These are phyloP conservation scores for Peziza echinospora DNA, from an alignment of 495 filamentous ascomycete species.

Conservation along the genomic window DNA sequence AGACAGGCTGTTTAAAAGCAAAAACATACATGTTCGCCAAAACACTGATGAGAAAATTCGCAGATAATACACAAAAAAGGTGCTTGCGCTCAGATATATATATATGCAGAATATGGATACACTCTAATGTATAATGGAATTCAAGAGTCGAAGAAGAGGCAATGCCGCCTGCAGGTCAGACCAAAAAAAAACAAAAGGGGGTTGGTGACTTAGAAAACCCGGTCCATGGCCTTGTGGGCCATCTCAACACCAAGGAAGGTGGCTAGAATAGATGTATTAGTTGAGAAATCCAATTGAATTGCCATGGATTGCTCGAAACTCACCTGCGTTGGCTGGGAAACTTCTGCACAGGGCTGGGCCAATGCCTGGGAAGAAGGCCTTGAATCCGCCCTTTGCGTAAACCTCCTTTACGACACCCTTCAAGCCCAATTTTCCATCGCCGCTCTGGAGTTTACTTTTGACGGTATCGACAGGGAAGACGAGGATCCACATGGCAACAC, in stretches of 20 bases:
- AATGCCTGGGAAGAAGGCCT: slow-evolving; percentile 95
- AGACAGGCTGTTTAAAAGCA: background rate
- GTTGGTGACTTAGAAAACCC: slow-evolving; percentile 42
- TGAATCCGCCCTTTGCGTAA: slow-evolving; percentile 57
- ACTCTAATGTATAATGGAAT: background rate
- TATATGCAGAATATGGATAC: background rate
- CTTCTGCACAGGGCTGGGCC: slow-evolving; percentile 82
- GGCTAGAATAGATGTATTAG: slow-evolving; percentile 12
- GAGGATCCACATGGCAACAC: slow-evolving; percentile 97
- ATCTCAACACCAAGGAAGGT: slow-evolving; percentile 55
- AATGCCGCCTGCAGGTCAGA: too few species aligned
- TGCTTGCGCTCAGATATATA: background rate
- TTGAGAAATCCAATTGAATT: slow-evolving; percentile 7
- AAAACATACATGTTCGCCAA: background rate
- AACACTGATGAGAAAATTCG: background rate
- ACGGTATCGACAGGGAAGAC: slow-evolving; percentile 96
- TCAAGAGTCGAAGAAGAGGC: background rate
- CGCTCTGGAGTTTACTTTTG: slow-evolving; percentile 82
- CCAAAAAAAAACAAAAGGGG: too few species aligned
- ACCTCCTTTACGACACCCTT: slow-evolving; percentile 55
- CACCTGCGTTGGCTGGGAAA: slow-evolving; percentile 67
- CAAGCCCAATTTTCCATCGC: slow-evolving; percentile 68
- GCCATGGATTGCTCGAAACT: slow-evolving; percentile 34
- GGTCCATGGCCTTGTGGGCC: slow-evolving; percentile 63
- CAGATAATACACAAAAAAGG: background rate